These are phyloP conservation scores for Chalciporus pseudorubinellus DNA, from an alignment of 768 basidiomycete species.

Conservation along the genomic window DNA sequence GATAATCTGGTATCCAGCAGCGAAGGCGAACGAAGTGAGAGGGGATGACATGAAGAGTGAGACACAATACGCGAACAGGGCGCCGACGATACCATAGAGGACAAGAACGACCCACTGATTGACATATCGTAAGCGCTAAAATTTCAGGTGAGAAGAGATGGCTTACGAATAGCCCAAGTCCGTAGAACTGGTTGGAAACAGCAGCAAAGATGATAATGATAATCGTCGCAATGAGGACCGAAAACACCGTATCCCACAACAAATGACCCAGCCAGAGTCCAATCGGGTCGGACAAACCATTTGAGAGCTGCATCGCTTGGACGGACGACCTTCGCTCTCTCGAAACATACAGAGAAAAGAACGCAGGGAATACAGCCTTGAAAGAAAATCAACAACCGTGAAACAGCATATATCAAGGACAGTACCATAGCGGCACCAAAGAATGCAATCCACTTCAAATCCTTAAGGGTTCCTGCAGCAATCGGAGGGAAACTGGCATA, in stretches of 20 bases:
- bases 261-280: constrained; percentile 81
- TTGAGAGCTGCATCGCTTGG: constrained; percentile 80
- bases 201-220: constrained; percentile 60
- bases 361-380: constrained; percentile 77
- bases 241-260: constrained; percentile 64
- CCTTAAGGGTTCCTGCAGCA: constrained; percentile 53
- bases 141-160: neutral
- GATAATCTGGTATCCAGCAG: constrained; percentile 71
- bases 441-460: constrained; percentile 73
- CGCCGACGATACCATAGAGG: constrained; percentile 65
- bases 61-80: constrained; percentile 66
- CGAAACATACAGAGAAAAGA: constrained; percentile 75
- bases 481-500: constrained; percentile 59
- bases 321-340: constrained; percentile 65
- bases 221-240: constrained; percentile 58
- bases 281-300: constrained; percentile 66
- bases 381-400: neutral
- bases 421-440: constrained; percentile 71
- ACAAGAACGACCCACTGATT: constrained; percentile 68
- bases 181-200: constrained; percentile 61
- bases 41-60: constrained; percentile 62
- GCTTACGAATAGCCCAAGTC: constrained; percentile 61
- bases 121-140: neutral
- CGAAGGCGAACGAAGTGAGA: constrained; percentile 68
- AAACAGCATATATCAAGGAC: neutral